Base-by-base conservation (phyloP, 2,329 filamentous ascomycete genomes). In the Trichophyton equinum region DNA sequence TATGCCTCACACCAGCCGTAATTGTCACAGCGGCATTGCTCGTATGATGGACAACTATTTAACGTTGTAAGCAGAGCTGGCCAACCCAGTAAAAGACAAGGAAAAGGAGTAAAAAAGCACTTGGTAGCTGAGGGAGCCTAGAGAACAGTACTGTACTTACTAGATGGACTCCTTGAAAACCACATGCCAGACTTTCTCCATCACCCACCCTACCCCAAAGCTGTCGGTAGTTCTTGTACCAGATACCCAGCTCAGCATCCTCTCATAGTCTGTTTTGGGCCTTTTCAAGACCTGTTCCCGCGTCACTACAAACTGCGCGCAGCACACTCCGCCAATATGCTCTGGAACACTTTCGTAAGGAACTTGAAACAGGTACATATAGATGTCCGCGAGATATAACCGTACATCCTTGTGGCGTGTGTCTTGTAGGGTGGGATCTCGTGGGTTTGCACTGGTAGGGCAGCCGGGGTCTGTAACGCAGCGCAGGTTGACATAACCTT, bases 161-260 rank as follows among this genome's bases (percentile, higher is more conserved):
- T 75, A 73, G 13, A 77, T 69, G 6, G 73, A 68, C 20, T 72
- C 67, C 67, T 74, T 74, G 62, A 76, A 81, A 70, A 78, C 76
- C 70, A 82, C 77, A 69, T 87, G 84, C 84, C 84, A 87, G 20
- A 84, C 71, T 65, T 85, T 86, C 68, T 87, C 84, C 69, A 85
- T 78, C 2, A 86, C 78, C 20, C 84, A 74, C 1, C 84, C 84
- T 33, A 79, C 83, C 30, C 80, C 70, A 27, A 77, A 77, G 67
- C 85, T 82, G 4, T 75, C 46, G 8, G 58, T 75, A 58, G 83
- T 69, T 5, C 77, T 71, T 3, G 83, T 84, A 9, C 77, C 74
- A 11, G 83, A 67, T 51, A 87, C 64, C 84, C 84, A 87, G 56
- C 82, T 72, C 3, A 83, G 76, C 67, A 80, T 81, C 44, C 76